Percentiles rank a stretch among this genome's conserved stretches.
These are phyloP conservation scores for Rhododendron mucronatum DNA, from an alignment of 148 eudicot genomes.

Conservation along the genomic window DNA sequence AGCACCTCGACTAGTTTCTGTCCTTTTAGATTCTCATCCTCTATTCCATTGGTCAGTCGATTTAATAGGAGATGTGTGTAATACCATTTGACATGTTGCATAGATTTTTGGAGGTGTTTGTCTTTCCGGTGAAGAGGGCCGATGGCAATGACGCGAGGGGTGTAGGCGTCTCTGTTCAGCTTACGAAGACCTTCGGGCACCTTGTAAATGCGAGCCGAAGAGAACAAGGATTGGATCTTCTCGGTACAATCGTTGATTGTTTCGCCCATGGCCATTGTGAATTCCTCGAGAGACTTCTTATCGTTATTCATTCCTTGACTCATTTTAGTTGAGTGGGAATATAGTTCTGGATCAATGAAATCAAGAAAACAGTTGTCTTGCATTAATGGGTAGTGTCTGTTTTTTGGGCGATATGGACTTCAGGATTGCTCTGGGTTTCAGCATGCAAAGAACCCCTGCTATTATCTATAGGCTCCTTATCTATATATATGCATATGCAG, in stretches of 20 bases:
- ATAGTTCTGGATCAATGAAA: background rate
- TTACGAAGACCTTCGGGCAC: background rate
- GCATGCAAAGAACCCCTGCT: no score
- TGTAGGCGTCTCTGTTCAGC: background rate
- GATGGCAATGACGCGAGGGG: background rate
- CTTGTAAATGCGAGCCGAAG: background rate
- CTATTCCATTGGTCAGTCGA: background rate
- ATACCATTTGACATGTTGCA: background rate
- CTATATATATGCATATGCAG: no score
- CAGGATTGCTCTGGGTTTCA: no score
- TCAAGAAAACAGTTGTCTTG: background rate
- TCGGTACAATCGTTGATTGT: accelerated
- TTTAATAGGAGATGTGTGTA: background rate
- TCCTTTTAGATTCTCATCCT: background rate
- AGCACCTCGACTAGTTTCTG: no score
- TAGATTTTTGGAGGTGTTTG: background rate
- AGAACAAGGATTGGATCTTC: background rate
- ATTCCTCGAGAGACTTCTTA: background rate
- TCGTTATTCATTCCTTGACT: background rate
- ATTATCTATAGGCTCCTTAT: no score
- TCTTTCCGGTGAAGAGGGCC: background rate
- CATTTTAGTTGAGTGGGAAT: background rate
- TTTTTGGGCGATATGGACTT: no score
- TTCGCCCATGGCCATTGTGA: no score
- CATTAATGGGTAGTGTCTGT: no score